A percentile compares a stretch with the other conserved stretches of the same genome.
phyloP scores from a whole-genome alignment of 192 early-diverging fungal genomes.

The Entomortierella lignicola region DNA sequence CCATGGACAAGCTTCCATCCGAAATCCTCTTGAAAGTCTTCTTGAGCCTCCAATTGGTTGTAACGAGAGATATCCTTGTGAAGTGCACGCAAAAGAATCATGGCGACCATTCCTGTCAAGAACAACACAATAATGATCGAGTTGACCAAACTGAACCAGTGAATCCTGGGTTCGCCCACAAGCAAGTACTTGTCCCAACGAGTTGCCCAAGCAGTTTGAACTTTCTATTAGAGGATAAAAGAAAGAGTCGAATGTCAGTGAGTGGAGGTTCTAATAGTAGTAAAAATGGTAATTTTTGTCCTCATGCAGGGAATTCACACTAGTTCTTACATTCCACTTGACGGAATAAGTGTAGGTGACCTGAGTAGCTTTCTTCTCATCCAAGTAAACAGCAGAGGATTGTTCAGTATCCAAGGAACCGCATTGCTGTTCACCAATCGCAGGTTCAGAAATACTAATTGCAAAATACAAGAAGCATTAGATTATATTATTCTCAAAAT shows the following conservation, averaged over 20 bases:
- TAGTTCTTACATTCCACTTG: constrained; percentile 31
- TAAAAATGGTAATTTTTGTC: background rate
- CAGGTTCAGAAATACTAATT: constrained; percentile 35
- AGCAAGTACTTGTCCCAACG: constrained; percentile 90
- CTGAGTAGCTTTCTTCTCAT: constrained; percentile 8
- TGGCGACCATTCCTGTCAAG: constrained; percentile 91
- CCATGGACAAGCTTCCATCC: constrained; percentile 98
- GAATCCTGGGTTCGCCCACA: constrained; percentile 89
- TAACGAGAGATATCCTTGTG: constrained; percentile 95
- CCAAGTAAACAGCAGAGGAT: constrained; percentile 10
- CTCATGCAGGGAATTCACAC: background rate
- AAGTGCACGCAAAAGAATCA: constrained; percentile 90
- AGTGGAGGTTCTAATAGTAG: background rate
- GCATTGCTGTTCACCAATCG: constrained; percentile 7
- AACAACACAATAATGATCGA: constrained; percentile 94
- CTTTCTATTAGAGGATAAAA: constrained; percentile 39
- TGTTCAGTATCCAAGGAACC: constrained; percentile 27
- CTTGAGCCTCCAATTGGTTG: constrained; percentile 74
- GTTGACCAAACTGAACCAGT: constrained; percentile 96
- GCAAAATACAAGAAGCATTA: background rate
- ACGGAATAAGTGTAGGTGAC: constrained; percentile 49
- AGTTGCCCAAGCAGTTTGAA: constrained; percentile 78
- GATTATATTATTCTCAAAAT: too few relatives aligned
- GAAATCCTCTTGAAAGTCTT: constrained; percentile 92
- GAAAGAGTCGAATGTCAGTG: background rate